phyloP scores from a whole-genome alignment of 805 yeast species.

The Isabelozyma pseudorhagii region DNA sequence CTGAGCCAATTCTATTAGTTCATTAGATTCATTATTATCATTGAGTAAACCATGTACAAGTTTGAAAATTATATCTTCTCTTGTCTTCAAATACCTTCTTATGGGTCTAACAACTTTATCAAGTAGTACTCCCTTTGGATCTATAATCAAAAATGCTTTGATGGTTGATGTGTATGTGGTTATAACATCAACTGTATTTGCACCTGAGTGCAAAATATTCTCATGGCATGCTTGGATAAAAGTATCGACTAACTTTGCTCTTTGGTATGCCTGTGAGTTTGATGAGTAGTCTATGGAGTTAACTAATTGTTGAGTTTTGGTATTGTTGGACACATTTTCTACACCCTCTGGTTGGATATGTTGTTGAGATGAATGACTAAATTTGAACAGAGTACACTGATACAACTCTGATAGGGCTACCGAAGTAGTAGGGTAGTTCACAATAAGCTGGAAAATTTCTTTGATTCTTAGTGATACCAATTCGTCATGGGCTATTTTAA shows the following conservation, averaged over 20 bases:
- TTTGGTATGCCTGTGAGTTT: conserved; percentile 36
- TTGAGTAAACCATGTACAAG: conserved; percentile 72
- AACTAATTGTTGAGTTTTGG: conserved; percentile 3
- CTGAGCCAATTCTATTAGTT: conserved; percentile 50
- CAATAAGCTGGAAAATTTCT: conserved; percentile 60
- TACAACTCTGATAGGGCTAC: conserved; percentile 59
- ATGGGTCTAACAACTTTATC: conserved; percentile 79
- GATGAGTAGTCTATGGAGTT: conserved; percentile 14
- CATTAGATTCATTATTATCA: conserved; percentile 31
- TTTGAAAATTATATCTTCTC: conserved; percentile 69
- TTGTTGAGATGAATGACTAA: conserved; percentile 1
- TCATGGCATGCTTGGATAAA: conserved; percentile 46
- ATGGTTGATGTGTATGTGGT: conserved; percentile 69
- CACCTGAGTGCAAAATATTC: conserved; percentile 71
- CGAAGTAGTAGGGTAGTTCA: conserved; percentile 49
- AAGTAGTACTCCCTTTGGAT: conserved; percentile 80
- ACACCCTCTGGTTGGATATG: not conserved
- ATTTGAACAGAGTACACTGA: conserved; percentile 41
- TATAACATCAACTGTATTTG: conserved; percentile 71
- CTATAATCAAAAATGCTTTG: conserved; percentile 68
- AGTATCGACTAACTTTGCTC: conserved; percentile 47
- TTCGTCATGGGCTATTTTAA: conserved; percentile 36
- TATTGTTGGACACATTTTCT: not conserved
- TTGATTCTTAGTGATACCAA: conserved; percentile 46
- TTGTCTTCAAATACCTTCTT: conserved; percentile 62